A percentile compares a stretch with the other conserved stretches of the same genome.
These are phyloP conservation scores for Fusarium drepaniforme DNA, from an alignment of 2,329 filamentous ascomycete genomes.

Conservation along the genomic window DNA sequence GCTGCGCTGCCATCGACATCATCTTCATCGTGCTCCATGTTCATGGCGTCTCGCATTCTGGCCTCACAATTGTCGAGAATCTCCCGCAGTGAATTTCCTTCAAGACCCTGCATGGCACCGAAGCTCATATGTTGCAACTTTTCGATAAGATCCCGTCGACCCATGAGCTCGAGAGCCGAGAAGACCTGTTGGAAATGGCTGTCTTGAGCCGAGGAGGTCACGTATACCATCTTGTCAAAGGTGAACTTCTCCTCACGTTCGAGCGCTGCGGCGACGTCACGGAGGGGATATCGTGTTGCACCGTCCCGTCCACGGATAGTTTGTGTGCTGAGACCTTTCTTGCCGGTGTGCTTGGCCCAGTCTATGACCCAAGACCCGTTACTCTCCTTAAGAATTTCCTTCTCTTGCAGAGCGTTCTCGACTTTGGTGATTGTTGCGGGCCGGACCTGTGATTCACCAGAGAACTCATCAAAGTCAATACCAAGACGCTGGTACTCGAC, in stretches of 20 bases:
- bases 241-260: slow-evolving; percentile 68
- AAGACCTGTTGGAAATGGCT: slow-evolving; percentile 69
- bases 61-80: slow-evolving; percentile 13
- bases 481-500: slow-evolving; percentile 65
- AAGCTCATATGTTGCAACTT: slow-evolving; percentile 57
- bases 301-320: slow-evolving; percentile 69
- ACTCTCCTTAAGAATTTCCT: slow-evolving; percentile 70
- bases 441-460: slow-evolving; percentile 72
- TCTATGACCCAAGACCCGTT: slow-evolving; percentile 77
- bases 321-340: slow-evolving; percentile 73
- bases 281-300: slow-evolving; percentile 66
- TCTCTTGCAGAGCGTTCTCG: slow-evolving; percentile 68
- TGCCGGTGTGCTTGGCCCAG: slow-evolving; percentile 77
- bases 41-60: background rate
- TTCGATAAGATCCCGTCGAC: slow-evolving; percentile 41
- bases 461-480: slow-evolving; percentile 69
- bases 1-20: background rate
- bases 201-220: slow-evolving; percentile 77
- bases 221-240: slow-evolving; percentile 85
- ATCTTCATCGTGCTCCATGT: background rate
- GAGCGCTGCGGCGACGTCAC: slow-evolving; percentile 77
- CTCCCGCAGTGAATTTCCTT: slow-evolving; percentile 8
- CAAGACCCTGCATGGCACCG: slow-evolving; percentile 61
- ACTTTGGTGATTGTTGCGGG: slow-evolving; percentile 67
- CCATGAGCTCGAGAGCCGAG: slow-evolving; percentile 49